These are phyloP conservation scores for Chaetomiaceae sp. DNA, from an alignment of 2,329 filamentous ascomycete species.

Conservation along the genomic window DNA sequence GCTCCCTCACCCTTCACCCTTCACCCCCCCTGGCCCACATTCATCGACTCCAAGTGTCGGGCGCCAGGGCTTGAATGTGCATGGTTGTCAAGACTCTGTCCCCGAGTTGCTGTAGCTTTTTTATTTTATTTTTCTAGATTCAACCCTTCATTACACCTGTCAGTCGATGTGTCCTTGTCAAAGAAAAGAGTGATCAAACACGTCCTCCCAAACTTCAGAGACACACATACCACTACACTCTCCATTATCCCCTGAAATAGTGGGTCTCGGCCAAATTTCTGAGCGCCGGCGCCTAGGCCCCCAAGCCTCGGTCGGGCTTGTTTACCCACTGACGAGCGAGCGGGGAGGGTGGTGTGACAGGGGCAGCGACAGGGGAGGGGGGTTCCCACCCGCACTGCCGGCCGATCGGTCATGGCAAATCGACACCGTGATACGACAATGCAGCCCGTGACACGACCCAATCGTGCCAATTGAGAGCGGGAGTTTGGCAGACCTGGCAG, in stretches of 20 bases:
- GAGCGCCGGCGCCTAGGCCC: neutral
- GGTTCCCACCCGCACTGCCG: constrained; percentile 2
- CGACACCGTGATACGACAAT: neutral
- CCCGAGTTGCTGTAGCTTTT: no score
- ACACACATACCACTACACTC: no score
- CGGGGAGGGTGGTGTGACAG: neutral
- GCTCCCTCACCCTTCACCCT: no score
- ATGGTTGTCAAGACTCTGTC: no score
- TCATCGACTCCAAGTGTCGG: no score
- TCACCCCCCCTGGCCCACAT: neutral
- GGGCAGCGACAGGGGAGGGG: neutral
- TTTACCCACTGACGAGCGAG: constrained; percentile 4
- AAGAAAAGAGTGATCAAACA: neutral
- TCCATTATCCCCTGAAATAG: no score
- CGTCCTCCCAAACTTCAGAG: no score
- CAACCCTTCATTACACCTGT: no score
- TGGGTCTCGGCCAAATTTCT: constrained; percentile 4
- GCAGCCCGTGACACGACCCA: neutral
- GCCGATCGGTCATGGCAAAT: neutral
- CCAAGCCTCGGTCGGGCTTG: neutral
- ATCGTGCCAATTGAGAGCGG: neutral
- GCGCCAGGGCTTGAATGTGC: no score
- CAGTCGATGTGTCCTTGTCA: neutral
- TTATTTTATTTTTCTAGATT: no score
- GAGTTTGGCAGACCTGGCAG: neutral